Conservation (phyloP, 495 filamentous ascomycete genomes). For the Lophiotrema nucula region DNA sequence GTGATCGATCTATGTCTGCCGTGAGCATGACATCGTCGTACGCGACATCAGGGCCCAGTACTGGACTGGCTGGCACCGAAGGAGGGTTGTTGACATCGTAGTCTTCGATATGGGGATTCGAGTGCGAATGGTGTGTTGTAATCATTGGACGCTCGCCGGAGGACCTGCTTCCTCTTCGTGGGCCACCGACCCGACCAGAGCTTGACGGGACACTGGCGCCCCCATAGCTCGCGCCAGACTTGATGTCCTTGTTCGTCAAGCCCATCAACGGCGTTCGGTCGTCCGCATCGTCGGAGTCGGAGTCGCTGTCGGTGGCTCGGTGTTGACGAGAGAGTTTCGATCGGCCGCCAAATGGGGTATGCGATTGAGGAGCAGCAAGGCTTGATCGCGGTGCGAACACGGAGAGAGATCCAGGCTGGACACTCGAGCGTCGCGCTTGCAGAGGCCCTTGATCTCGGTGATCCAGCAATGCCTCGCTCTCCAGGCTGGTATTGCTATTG, state of each 20-base stretch:
- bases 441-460: constrained; percentile 33
- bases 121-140: constrained; percentile 8
- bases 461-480: constrained; percentile 44
- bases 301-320: constrained; percentile 29
- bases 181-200: constrained; percentile 5
- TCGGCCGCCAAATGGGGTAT: constrained; percentile 2
- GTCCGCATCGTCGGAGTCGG: constrained; percentile 34
- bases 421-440: constrained; percentile 22
- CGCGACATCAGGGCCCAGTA: constrained; percentile 57
- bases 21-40: constrained; percentile 80
- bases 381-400: constrained; percentile 12
- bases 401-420: background rate
- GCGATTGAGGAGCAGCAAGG: constrained; percentile 8
- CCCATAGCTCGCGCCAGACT: constrained; percentile 23
- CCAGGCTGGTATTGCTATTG: constrained; percentile 41
- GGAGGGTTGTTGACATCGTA: constrained; percentile 98
- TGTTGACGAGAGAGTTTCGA: constrained; percentile 29
- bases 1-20: constrained; percentile 49
- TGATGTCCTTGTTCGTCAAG: constrained; percentile 18
- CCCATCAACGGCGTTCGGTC: constrained; percentile 40
- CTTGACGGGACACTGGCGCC: constrained; percentile 25
- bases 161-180: constrained; percentile 11
- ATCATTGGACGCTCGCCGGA: constrained; percentile 29
- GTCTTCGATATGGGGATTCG: constrained; percentile 35
- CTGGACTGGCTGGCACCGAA: constrained; percentile 79